Percentiles rank a stretch among this genome's conserved stretches.
Evolutionary conservation across 192 early-diverging fungal species (phyloP).

Genomic region (Tieghemiomyces parasiticus): DNA sequence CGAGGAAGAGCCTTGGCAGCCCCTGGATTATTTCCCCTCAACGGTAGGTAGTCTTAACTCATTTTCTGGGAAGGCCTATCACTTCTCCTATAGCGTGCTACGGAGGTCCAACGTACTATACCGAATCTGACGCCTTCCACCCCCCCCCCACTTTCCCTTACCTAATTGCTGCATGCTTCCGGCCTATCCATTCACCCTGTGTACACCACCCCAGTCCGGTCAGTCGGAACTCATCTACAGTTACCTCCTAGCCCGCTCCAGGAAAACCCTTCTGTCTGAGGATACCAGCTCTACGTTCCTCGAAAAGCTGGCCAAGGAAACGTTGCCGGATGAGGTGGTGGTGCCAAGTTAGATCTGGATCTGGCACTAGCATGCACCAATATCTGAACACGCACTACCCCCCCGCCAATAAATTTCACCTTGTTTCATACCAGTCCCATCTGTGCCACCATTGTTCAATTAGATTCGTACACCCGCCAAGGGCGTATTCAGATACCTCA

Average conservation of each 20-base stretch:
- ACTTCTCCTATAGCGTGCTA: background rate
- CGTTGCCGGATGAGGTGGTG: background rate
- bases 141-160: background rate
- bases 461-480: no score
- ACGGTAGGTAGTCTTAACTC: background rate
- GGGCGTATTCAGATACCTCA: no score
- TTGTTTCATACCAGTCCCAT: no score
- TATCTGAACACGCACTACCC: no score
- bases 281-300: background rate
- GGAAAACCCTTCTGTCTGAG: background rate
- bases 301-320: slow-evolving; percentile 7
- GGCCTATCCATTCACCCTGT: background rate
- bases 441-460: no score
- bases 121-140: background rate
- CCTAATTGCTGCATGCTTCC: background rate
- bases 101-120: background rate
- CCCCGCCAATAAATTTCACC: no score
- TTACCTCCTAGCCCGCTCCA: background rate
- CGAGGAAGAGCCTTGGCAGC: slow-evolving; percentile 62
- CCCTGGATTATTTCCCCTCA: slow-evolving; percentile 40
- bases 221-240: background rate
- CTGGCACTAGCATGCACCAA: no score
- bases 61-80: background rate
- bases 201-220: background rate
- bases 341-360: no score